A percentile compares a stretch with the other conserved stretches of the same genome.
Evolutionary conservation across 352 stramenopile species (phyloP).

Genomic region (Phytopythium montanum): DNA sequence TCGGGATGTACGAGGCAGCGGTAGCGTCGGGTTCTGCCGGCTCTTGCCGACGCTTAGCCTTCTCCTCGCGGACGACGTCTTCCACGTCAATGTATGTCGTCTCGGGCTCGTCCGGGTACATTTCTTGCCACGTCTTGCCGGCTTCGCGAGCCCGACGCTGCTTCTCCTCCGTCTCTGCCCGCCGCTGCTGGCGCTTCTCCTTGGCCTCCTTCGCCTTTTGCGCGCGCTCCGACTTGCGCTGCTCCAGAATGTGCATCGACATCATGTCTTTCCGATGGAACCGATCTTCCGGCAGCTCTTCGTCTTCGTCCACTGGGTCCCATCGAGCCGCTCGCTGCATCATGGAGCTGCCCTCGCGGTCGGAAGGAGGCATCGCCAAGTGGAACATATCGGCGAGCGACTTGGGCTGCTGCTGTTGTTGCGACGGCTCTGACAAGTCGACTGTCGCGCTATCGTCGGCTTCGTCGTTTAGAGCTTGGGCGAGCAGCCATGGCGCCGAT

Average conservation of each 20-base stretch:
- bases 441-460: conserved; percentile 5
- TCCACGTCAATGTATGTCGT: conserved; percentile 79
- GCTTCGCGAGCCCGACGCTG: conserved; percentile 41
- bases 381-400: conserved; percentile 75
- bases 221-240: conserved; percentile 49
- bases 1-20: conserved; percentile 25
- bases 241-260: conserved; percentile 85
- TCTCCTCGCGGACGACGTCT: conserved; percentile 54
- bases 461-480: conserved; percentile 41
- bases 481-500: conserved; percentile 65
- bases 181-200: conserved; percentile 35
- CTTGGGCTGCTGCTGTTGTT: conserved; percentile 22
- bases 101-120: conserved; percentile 75
- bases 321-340: conserved; percentile 21
- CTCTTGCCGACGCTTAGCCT: conserved; percentile 26
- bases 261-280: conserved; percentile 84
- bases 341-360: not conserved
- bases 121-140: conserved; percentile 73
- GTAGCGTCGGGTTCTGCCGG: conserved; percentile 5
- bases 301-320: conserved; percentile 69
- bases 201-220: conserved; percentile 62
- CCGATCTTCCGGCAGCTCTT: conserved; percentile 73
- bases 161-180: conserved; percentile 51
- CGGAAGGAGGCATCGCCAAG: conserved; percentile 24
- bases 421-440: not conserved